These are phyloP conservation scores for Wickerhamiella australiensis DNA, from an alignment of 805 yeast genomes.

Conservation along the genomic window DNA sequence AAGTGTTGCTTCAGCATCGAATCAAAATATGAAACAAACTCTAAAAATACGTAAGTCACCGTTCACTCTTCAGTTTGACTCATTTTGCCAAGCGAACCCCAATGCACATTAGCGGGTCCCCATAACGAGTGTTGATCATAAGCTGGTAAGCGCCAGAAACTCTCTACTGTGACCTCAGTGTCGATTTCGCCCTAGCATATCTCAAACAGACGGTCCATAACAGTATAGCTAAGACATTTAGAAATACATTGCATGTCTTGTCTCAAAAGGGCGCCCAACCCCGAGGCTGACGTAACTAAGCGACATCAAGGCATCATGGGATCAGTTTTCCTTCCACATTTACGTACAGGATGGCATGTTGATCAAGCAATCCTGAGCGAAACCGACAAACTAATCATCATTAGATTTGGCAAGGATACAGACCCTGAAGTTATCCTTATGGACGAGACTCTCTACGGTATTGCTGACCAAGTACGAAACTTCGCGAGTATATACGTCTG, in stretches of 20 bases:
- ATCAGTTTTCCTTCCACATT: slow-evolving; percentile 68
- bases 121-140: background rate
- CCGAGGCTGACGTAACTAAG: background rate
- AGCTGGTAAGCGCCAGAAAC: too few relatives aligned
- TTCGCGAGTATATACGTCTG: slow-evolving; percentile 83
- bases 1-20: background rate
- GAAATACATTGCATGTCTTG: background rate
- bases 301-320: slow-evolving; percentile 41
- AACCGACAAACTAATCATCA: slow-evolving; percentile 74
- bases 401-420: slow-evolving; percentile 73
- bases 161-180: too few relatives aligned
- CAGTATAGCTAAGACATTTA: background rate
- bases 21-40: background rate
- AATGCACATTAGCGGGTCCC: slow-evolving; percentile 1
- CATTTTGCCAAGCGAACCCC: background rate
- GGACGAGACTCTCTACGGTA: slow-evolving; percentile 72
- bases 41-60: background rate
- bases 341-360: slow-evolving; percentile 88
- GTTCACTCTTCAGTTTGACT: background rate
- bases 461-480: slow-evolving; percentile 74
- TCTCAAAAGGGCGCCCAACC: background rate
- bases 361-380: slow-evolving; percentile 90
- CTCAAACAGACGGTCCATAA: background rate
- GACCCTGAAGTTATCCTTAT: slow-evolving; percentile 74
- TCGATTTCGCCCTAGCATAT: background rate